These are phyloP conservation scores for Magnusiomyces magnusii DNA, from an alignment of 1,139 yeast genomes.

Conservation along the genomic window DNA sequence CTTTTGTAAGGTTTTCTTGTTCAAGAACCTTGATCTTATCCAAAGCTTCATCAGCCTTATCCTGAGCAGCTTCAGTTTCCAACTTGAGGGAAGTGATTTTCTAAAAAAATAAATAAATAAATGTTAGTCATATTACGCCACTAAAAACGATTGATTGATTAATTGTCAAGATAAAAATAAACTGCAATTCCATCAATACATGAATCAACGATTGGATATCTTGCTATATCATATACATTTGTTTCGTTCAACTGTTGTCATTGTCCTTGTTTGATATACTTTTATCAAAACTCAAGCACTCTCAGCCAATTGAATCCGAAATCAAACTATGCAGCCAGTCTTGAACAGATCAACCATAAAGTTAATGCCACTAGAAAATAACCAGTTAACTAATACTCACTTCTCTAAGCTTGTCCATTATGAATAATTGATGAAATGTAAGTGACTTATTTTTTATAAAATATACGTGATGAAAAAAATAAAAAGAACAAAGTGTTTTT, in stretches of 20 bases:
- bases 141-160: too few species aligned
- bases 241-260: too few species aligned
- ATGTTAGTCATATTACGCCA: background rate
- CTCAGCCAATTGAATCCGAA: too few species aligned
- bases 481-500: background rate
- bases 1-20: slow-evolving; percentile 86
- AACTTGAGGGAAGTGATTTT: slow-evolving; percentile 85
- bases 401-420: slow-evolving; percentile 47
- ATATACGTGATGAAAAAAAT: background rate
- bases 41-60: slow-evolving; percentile 82
- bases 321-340: background rate
- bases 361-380: background rate
- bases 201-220: too few species aligned
- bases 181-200: too few species aligned
- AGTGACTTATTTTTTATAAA: background rate
- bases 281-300: too few species aligned
- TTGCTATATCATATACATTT: too few species aligned
- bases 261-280: too few species aligned
- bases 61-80: slow-evolving; percentile 97
- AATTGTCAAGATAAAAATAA: too few species aligned
- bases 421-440: background rate
- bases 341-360: background rate
- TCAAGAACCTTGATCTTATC: slow-evolving; percentile 81
- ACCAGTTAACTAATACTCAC: slow-evolving; percentile 30
- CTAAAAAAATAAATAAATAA: slow-evolving; percentile 47